These are phyloP conservation scores for Emmonsia crescens DNA, from an alignment of 2,329 filamentous ascomycete species.

Conservation along the genomic window DNA sequence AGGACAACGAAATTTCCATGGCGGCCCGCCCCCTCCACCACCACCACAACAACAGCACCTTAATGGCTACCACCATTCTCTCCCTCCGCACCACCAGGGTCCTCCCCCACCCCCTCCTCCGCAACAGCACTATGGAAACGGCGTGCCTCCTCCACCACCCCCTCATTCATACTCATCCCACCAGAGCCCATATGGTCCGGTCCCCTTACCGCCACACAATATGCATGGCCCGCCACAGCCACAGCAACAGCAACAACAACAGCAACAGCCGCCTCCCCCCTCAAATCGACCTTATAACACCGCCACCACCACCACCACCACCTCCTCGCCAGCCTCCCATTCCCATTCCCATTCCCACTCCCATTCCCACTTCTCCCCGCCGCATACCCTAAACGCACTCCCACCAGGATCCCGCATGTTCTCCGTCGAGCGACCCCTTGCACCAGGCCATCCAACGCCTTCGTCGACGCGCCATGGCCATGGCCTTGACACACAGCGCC, in stretches of 20 bases:
- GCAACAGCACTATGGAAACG: constrained; percentile 23
- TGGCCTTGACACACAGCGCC: constrained; percentile 25
- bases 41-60: constrained; percentile 42
- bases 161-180: constrained; percentile 26
- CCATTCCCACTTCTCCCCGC: constrained; percentile 30
- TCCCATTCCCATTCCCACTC: too few species aligned
- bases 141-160: constrained; percentile 25
- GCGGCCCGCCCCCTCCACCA: constrained; percentile 40
- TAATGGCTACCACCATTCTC: constrained; percentile 37
- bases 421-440: constrained; percentile 27
- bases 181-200: constrained; percentile 29
- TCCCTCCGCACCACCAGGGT: constrained; percentile 20
- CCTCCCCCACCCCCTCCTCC: constrained; percentile 13
- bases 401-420: constrained; percentile 28
- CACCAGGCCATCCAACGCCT: constrained; percentile 26
- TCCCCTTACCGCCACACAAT: constrained; percentile 23
- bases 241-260: neutral
- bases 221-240: constrained; percentile 13
- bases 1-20: constrained; percentile 28
- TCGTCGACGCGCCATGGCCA: constrained; percentile 26
- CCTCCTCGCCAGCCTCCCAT: constrained; percentile 29
- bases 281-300: constrained; percentile 25
- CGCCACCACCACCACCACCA: constrained; percentile 25
- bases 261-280: constrained; percentile 19
- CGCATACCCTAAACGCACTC: constrained; percentile 26